These are phyloP conservation scores for Didymellaceae sp. DNA, from an alignment of 2,329 filamentous ascomycete genomes.

Conservation along the genomic window DNA sequence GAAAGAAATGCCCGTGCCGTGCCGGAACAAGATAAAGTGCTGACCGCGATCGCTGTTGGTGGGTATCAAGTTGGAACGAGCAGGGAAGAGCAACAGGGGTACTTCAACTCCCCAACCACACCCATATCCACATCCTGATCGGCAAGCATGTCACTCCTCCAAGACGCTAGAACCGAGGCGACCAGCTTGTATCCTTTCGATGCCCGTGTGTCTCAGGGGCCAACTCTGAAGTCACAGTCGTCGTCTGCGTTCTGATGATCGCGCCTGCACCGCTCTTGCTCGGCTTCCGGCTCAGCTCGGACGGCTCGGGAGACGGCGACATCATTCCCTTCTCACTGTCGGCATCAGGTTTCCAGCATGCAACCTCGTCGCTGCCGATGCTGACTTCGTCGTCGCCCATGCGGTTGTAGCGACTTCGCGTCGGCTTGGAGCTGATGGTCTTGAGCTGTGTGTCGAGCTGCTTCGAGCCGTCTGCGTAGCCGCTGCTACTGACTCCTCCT, in stretches of 20 bases:
- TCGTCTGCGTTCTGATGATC: conserved; percentile 10
- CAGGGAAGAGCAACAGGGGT: background rate
- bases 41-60: conserved; percentile 1
- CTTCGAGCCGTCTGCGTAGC: conserved; percentile 4
- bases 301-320: background rate
- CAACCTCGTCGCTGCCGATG: conserved; percentile 19
- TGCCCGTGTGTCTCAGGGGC: background rate
- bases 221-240: conserved; percentile 3
- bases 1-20: too few relatives aligned
- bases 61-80: background rate
- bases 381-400: conserved; percentile 18
- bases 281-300: background rate
- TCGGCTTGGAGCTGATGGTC: conserved; percentile 9
- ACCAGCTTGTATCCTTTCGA: background rate
- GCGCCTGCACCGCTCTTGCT: background rate
- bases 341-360: background rate
- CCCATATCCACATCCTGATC: too few relatives aligned
- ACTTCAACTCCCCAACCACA: too few relatives aligned
- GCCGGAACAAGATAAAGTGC: background rate
- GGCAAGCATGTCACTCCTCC: background rate
- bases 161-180: background rate
- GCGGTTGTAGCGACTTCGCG: conserved; percentile 5
- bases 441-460: conserved; percentile 11
- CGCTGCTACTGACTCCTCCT: background rate
- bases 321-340: background rate